These are phyloP conservation scores for Rickenella mellea DNA, from an alignment of 768 basidiomycete species.

Conservation along the genomic window DNA sequence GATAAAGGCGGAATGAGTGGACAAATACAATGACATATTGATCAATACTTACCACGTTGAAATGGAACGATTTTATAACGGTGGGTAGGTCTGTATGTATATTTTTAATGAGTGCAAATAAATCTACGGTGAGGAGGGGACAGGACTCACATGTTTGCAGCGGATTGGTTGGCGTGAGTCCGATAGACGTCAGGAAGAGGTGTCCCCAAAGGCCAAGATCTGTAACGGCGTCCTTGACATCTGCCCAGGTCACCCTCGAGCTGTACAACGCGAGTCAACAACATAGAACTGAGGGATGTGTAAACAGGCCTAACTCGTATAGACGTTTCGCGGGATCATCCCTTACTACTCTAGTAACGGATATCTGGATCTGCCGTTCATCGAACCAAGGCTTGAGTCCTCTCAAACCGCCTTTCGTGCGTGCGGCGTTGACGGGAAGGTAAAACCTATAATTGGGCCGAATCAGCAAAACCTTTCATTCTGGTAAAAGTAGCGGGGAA, in stretches of 20 bases:
- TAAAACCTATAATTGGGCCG: conserved; percentile 22
- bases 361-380: conserved; percentile 24
- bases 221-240: conserved; percentile 26
- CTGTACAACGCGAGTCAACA: neutral
- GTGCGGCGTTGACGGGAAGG: conserved; percentile 20
- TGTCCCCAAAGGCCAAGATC: conserved; percentile 29
- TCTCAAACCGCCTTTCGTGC: conserved; percentile 21
- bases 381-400: conserved; percentile 28
- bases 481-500: neutral
- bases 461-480: neutral
- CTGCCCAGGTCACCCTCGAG: conserved; percentile 19
- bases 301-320: conserved; percentile 20
- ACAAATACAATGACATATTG: neutral
- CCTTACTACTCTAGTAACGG: conserved; percentile 25
- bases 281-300: neutral
- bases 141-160: conserved; percentile 23
- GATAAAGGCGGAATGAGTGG: neutral
- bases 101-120: no score
- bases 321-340: conserved; percentile 28
- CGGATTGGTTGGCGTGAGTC: conserved; percentile 27
- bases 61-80: neutral
- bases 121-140: no score
- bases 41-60: neutral
- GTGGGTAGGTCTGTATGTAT: neutral
- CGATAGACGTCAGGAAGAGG: conserved; percentile 24